Percentiles rank a stretch among this genome's conserved stretches.
Evolutionary conservation across 164 flowering plant species (phyloP).

Genomic region (Protea cynaroides): DNA sequence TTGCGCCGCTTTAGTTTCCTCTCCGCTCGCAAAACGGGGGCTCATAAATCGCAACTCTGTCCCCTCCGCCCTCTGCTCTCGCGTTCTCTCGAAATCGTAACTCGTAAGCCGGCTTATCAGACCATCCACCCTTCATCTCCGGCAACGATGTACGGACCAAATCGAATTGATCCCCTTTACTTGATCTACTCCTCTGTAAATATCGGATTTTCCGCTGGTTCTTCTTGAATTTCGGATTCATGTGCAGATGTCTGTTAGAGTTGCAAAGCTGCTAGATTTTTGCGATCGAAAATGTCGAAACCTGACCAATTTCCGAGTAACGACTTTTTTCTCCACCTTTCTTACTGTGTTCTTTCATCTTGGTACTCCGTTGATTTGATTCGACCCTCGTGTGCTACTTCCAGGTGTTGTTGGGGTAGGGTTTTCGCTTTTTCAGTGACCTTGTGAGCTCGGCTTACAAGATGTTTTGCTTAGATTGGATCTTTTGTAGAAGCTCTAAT

Average conservation of each 20-base stretch:
- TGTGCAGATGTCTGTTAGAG: neutral
- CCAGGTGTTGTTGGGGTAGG: neutral
- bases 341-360: neutral
- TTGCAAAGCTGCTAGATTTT: neutral
- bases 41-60: too few relatives aligned
- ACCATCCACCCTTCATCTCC: slow-evolving; percentile 3
- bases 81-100: neutral
- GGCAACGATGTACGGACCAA: neutral
- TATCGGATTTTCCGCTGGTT: neutral
- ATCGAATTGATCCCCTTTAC: neutral
- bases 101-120: neutral
- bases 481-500: neutral
- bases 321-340: neutral
- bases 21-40: slow-evolving; percentile 1
- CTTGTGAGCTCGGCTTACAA: neutral
- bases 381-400: neutral
- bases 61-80: neutral
- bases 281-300: slow-evolving; percentile 1
- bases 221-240: neutral
- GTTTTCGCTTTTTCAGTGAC: neutral
- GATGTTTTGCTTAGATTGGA: neutral
- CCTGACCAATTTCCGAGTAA: neutral
- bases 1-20: slow-evolving; percentile 30
- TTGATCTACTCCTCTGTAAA: neutral
- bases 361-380: neutral